Evolutionary conservation across 495 filamentous ascomycete genomes (phyloP).

Genomic region (Penicillium cinerascens): DNA sequence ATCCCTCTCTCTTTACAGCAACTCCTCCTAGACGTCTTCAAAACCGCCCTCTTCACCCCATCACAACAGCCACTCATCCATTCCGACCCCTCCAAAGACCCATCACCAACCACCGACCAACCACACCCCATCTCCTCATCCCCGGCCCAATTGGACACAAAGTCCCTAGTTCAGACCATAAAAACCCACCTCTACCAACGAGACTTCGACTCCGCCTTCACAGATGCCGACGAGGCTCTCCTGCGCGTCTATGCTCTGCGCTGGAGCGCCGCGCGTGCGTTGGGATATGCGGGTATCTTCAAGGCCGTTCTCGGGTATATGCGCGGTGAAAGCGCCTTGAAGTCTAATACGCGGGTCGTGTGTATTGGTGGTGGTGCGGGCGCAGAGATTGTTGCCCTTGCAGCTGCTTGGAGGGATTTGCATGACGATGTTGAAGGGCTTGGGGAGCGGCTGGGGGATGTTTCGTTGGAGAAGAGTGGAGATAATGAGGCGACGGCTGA

Average conservation of each 20-base stretch:
- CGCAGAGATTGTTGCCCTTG: constrained; percentile 78
- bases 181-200: constrained; percentile 81
- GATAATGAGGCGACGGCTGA: neutral
- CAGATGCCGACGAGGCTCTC: constrained; percentile 54
- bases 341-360: constrained; percentile 40
- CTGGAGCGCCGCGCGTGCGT: constrained; percentile 78
- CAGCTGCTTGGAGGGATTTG: constrained; percentile 53
- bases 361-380: constrained; percentile 84
- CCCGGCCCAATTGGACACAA: constrained; percentile 40
- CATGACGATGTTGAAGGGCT: constrained; percentile 8
- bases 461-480: constrained; percentile 16
- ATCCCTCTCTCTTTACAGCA: constrained; percentile 62
- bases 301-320: constrained; percentile 32
- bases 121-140: constrained; percentile 4
- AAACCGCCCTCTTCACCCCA: constrained; percentile 48
- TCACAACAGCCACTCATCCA: neutral
- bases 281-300: constrained; percentile 74
- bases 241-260: constrained; percentile 78
- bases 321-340: constrained; percentile 17
- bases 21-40: constrained; percentile 73
- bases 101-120: constrained; percentile 1
- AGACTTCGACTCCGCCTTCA: constrained; percentile 78
- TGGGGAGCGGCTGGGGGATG: constrained; percentile 11
- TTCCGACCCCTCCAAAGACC: constrained; percentile 14
- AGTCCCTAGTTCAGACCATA: constrained; percentile 65